These are phyloP conservation scores for Oropetium thomaeum DNA, from an alignment of 176 grass and related monocot genomes.

Conservation along the genomic window DNA sequence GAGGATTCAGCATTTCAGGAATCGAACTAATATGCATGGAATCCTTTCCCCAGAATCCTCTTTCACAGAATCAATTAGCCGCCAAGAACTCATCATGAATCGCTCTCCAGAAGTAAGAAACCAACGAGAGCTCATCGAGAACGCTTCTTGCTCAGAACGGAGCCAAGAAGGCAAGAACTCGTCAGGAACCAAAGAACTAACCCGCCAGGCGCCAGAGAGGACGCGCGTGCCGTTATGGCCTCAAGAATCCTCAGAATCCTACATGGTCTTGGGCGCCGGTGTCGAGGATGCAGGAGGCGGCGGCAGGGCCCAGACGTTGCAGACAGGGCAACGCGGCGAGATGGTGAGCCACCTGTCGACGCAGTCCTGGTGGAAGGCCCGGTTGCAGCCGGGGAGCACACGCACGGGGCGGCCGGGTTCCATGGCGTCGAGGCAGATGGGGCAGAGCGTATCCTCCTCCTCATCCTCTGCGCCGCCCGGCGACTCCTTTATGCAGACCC, in stretches of 20 bases:
- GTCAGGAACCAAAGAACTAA: conserved; percentile 45
- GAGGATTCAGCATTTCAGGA: not conserved
- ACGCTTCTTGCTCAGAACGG: not conserved
- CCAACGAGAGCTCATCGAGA: not conserved
- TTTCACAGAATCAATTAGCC: conserved; percentile 15
- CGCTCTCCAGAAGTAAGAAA: conserved; percentile 13
- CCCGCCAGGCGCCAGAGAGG: not conserved
- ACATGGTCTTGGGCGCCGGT: conserved; percentile 16
- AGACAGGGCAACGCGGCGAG: conserved; percentile 50
- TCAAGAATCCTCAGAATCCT: conserved; percentile 35
- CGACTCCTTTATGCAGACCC: not conserved
- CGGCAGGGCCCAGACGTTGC: conserved; percentile 34
- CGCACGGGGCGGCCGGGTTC: conserved; percentile 44
- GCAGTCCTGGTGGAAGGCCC: conserved; percentile 61
- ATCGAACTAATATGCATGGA: not conserved
- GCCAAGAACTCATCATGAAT: conserved; percentile 19
- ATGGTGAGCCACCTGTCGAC: conserved; percentile 53
- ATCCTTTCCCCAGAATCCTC: conserved; percentile 24
- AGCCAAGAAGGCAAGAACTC: conserved; percentile 37
- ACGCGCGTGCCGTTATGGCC: not conserved
- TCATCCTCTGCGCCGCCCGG: conserved; percentile 14
- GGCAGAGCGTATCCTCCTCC: conserved; percentile 33
- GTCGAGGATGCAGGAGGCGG: not conserved
- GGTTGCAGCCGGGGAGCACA: conserved; percentile 56
- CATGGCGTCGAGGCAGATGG: conserved; percentile 60